Conservation (phyloP, 1,284 basidiomycete species). For the Cryptococcus hybrid region DNA sequence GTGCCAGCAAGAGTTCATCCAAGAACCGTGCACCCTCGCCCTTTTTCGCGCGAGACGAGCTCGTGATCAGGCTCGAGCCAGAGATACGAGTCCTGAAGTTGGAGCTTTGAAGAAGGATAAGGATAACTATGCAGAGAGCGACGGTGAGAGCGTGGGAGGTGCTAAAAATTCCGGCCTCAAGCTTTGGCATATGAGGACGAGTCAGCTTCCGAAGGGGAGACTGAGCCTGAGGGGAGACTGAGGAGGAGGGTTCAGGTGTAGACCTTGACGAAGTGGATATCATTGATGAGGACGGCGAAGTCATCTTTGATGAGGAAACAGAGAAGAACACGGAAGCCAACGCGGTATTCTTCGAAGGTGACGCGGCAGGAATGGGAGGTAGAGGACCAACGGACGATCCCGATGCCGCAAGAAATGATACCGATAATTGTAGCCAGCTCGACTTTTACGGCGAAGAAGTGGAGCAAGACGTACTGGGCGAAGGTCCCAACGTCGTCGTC, state of each 20-base stretch:
- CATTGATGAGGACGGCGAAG: slow-evolving; percentile 49
- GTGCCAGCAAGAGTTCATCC: slow-evolving; percentile 2
- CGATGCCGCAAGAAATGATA: slow-evolving; percentile 9
- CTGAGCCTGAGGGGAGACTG: slow-evolving; percentile 51
- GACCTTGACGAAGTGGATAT: slow-evolving; percentile 43
- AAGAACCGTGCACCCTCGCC: slow-evolving; percentile 39
- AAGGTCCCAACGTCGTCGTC: slow-evolving; percentile 75
- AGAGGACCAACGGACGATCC: slow-evolving; percentile 39
- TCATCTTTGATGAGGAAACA: slow-evolving; percentile 73
- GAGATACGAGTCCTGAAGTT: slow-evolving; percentile 68
- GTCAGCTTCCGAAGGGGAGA: slow-evolving; percentile 27
- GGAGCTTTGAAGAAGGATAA: slow-evolving; percentile 63
- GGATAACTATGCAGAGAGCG: slow-evolving; percentile 66
- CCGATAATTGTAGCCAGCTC: slow-evolving; percentile 25
- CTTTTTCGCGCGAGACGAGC: slow-evolving; percentile 46
- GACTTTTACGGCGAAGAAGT: slow-evolving; percentile 58
- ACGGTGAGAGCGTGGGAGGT: slow-evolving; percentile 45
- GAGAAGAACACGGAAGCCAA: slow-evolving; percentile 71
- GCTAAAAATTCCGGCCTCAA: slow-evolving; percentile 50
- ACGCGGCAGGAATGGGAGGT: slow-evolving; percentile 26
- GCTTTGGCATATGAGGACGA: slow-evolving; percentile 45
- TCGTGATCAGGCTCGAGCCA: slow-evolving; percentile 44
- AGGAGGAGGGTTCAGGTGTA: slow-evolving; percentile 41
- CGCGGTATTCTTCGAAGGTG: slow-evolving; percentile 55
- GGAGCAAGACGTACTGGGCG: slow-evolving; percentile 48